Evolutionary conservation across 176 grass and related monocot species (phyloP), one percentile per base, ranked within the genome.

Genomic region (Paspalum vaginatum): DNA sequence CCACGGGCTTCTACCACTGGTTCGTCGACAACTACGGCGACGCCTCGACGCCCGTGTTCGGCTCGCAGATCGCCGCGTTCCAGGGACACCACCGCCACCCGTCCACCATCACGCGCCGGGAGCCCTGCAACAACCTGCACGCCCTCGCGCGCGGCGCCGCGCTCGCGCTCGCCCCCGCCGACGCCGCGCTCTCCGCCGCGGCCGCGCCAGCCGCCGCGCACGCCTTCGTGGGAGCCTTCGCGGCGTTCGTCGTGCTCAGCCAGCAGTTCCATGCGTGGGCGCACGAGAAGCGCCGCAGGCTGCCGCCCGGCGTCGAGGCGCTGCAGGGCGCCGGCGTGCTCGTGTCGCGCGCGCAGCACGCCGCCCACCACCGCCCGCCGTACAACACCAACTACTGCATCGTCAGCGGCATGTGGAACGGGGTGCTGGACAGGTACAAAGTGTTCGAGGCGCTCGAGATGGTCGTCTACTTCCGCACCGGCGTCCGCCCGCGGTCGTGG

Each of bases 231-330:
- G 90, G 88, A 0, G 40, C 27, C 47, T 94, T 87, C 86, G 84
- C 92, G 9, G 84, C 85, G 1, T 93, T 70, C 85, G 80, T 98
- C 17, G 85, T 91, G 84, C 68, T 98, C 49, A 91, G 88, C 83
- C 95, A 98, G 86, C 95, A 98, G 88, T 95, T 91, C 86, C 95
- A 98, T 85, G 39, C 88, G 9, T 98, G 92, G 92, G 85, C 92
- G 20, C 95, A 98, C 78, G 95, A 91, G 86, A 95, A 81, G 76
- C 81, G 65, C 2, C 64, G 92, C 2, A 3, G 87, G 45, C 71
- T 98, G 13, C 96, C 92, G 8, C 47, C 78, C 0, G 80, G 85
- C 16, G 88, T 95, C 16, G 78, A 50, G 72, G 90, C 86, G 65
- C 32, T 98, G 55, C 96, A 98, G 88, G 44, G 5, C 51, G 86